Evolutionary conservation across 2,329 filamentous ascomycete species (phyloP).

Genomic region (Aureobasidium sp.): DNA sequence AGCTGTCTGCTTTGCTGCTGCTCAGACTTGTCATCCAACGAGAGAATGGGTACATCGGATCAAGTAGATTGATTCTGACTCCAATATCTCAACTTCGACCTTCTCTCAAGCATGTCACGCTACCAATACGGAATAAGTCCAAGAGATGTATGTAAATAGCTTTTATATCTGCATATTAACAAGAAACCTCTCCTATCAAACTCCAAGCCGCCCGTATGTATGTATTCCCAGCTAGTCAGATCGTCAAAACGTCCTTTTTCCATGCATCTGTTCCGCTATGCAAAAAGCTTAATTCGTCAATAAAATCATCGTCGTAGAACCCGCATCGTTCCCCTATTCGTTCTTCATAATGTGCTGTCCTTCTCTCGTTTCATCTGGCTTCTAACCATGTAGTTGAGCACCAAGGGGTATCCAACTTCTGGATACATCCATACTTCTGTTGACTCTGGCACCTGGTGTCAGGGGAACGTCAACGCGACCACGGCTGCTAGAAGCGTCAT

Average conservation of each 20-base stretch:
- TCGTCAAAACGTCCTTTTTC: background rate
- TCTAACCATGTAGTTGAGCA: slow-evolving; percentile 1
- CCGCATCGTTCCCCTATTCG: background rate
- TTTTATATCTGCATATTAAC: background rate
- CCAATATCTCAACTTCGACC: too few relatives aligned
- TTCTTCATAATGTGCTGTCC: background rate
- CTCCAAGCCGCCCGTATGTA: background rate
- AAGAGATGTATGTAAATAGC: background rate
- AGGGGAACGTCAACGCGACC: slow-evolving; percentile 51
- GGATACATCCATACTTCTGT: slow-evolving; percentile 58
- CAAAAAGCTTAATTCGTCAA: background rate
- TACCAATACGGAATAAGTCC: background rate
- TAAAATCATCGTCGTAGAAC: background rate
- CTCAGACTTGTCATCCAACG: background rate
- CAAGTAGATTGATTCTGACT: background rate
- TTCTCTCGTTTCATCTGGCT: background rate
- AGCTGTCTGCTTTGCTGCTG: too few relatives aligned
- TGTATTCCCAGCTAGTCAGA: background rate
- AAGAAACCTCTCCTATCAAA: background rate
- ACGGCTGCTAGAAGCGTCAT: slow-evolving; percentile 29
- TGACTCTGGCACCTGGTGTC: slow-evolving; percentile 55
- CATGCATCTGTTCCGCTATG: background rate
- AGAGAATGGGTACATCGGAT: too few relatives aligned
- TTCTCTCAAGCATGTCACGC: background rate
- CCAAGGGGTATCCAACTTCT: slow-evolving; percentile 41